Evolutionary conservation across 768 basidiomycete genomes (phyloP).

Genomic region (Leccinum sublutescens): DNA sequence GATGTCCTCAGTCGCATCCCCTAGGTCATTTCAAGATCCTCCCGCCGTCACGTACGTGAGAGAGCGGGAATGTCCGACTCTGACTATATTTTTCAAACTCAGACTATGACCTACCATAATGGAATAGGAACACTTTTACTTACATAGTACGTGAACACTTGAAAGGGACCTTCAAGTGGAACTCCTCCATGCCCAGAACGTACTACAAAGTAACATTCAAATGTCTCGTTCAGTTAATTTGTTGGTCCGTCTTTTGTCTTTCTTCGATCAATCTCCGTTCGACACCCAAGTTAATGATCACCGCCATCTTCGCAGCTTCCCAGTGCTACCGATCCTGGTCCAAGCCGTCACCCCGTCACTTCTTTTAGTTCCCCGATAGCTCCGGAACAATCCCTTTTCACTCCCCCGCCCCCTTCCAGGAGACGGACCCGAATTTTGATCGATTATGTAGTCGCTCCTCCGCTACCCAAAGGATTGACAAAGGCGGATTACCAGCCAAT

Average conservation of each 20-base stretch:
- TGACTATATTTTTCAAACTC: not conserved
- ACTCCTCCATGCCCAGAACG: not conserved
- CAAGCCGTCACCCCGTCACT: slow-evolving; percentile 1
- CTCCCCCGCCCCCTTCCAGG: slow-evolving; percentile 23
- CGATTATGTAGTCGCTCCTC: slow-evolving; percentile 21
- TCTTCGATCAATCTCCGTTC: slow-evolving; percentile 2
- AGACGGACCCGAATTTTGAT: slow-evolving; percentile 13
- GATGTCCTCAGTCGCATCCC: too few species aligned
- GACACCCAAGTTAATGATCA: slow-evolving; percentile 4
- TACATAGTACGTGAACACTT: not conserved
- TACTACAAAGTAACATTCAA: slow-evolving; percentile 8
- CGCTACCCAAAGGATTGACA: slow-evolving; percentile 20
- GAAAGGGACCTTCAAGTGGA: not conserved
- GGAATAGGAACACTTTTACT: not conserved
- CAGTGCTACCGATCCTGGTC: not conserved
- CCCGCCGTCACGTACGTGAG: not conserved
- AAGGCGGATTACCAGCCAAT: slow-evolving; percentile 21
- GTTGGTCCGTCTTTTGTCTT: slow-evolving; percentile 19
- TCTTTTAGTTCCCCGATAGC: slow-evolving; percentile 11
- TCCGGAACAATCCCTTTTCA: slow-evolving; percentile 26
- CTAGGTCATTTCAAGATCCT: too few species aligned
- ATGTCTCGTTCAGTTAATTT: slow-evolving; percentile 2
- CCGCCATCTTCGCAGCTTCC: slow-evolving; percentile 2
- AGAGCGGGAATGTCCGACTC: not conserved
- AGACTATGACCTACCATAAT: not conserved